Conservation (phyloP, 768 basidiomycete species). For the Podaxis sp. region DNA sequence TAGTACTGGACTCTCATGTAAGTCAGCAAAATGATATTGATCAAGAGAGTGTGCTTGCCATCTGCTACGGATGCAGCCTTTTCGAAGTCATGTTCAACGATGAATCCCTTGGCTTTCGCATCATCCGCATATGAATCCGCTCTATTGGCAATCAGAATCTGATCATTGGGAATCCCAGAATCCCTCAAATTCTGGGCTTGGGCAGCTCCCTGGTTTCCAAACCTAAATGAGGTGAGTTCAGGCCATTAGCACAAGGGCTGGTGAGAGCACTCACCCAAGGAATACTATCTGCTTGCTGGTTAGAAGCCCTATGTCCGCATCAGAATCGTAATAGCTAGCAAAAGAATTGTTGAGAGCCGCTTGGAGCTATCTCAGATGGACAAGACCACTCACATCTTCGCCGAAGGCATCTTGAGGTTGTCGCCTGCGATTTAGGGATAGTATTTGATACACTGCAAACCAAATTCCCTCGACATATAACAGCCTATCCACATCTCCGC, state of each 20-base stretch:
- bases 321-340: constrained; percentile 53
- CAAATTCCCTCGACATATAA: background rate
- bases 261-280: constrained; percentile 38
- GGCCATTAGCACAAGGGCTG: background rate
- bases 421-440: background rate
- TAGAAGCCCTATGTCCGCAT: constrained; percentile 48
- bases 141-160: constrained; percentile 55
- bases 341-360: background rate
- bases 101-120: constrained; percentile 53
- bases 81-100: constrained; percentile 50
- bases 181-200: constrained; percentile 67
- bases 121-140: constrained; percentile 53
- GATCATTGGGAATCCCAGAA: constrained; percentile 56
- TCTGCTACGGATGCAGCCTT: constrained; percentile 55
- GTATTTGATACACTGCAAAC: background rate
- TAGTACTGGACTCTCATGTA: constrained; percentile 32
- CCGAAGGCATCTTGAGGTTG: constrained; percentile 29
- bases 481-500: background rate
- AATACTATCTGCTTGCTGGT: constrained; percentile 53
- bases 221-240: constrained; percentile 27
- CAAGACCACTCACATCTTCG: constrained; percentile 48
- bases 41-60: constrained; percentile 27
- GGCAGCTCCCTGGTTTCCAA: constrained; percentile 64
- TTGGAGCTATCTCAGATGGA: background rate
- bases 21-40: background rate